Percentiles rank a stretch among this genome's conserved stretches.
phyloP scores from a whole-genome alignment of 2,329 filamentous ascomycete species.

The Talaromyces sp. region DNA sequence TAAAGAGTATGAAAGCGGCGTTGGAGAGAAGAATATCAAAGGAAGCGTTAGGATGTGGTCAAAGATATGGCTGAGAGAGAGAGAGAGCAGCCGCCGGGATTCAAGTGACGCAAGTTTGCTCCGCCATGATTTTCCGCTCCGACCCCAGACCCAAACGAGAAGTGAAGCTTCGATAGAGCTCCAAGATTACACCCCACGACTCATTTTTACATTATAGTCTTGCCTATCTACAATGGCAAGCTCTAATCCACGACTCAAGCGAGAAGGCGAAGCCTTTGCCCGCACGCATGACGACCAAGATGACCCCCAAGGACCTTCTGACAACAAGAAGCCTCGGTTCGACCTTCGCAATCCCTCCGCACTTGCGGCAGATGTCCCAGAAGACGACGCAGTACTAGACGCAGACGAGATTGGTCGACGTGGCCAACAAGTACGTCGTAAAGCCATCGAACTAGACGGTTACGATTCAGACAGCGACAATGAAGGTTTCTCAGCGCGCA shows the following conservation, averaged over 20 bases:
- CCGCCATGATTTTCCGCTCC: slow-evolving; percentile 45
- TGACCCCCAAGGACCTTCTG: slow-evolving; percentile 46
- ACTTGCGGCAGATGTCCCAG: slow-evolving; percentile 77
- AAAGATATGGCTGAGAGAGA: neutral
- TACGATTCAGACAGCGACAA: slow-evolving; percentile 94
- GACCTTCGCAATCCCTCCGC: slow-evolving; percentile 93
- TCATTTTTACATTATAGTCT: neutral
- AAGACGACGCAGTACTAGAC: slow-evolving; percentile 76
- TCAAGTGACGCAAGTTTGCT: slow-evolving; percentile 42
- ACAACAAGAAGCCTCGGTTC: slow-evolving; percentile 81
- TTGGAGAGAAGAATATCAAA: neutral
- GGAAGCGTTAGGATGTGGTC: slow-evolving; percentile 5
- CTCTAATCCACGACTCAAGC: slow-evolving; percentile 75
- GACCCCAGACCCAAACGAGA: slow-evolving; percentile 33
- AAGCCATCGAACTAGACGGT: slow-evolving; percentile 93
- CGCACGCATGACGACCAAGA: slow-evolving; percentile 69
- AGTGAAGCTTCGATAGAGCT: slow-evolving; percentile 10
- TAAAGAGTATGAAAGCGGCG: neutral
- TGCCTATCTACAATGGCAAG: slow-evolving; percentile 53
- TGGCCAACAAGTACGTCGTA: slow-evolving; percentile 76
- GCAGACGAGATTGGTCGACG: slow-evolving; percentile 86
- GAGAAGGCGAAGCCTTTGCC: slow-evolving; percentile 78
- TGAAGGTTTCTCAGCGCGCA: slow-evolving; percentile 80
- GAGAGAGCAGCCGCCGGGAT: slow-evolving; percentile 7
- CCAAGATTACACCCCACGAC: neutral